Evolutionary conservation across 2,329 filamentous ascomycete genomes (phyloP).

Genomic region (Neofusicoccum umdonicola): DNA sequence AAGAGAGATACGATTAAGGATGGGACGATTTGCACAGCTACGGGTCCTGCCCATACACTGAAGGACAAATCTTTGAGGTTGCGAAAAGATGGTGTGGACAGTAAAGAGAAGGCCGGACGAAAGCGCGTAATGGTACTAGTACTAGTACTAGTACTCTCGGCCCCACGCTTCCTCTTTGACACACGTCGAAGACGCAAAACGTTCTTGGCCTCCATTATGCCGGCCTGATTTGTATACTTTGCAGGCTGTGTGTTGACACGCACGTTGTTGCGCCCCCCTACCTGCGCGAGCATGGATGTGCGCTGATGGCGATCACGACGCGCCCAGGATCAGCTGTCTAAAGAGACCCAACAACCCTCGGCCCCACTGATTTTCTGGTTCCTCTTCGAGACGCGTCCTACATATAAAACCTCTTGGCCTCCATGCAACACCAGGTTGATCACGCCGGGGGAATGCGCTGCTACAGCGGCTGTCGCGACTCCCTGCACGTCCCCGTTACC

Average conservation of each 20-base stretch:
- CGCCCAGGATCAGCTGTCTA: background rate
- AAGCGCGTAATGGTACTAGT: background rate
- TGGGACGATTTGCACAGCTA: background rate
- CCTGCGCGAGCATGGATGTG: background rate
- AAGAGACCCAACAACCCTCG: background rate
- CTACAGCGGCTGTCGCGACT: background rate
- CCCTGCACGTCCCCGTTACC: background rate
- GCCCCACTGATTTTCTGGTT: background rate
- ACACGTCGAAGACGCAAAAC: conserved; percentile 5
- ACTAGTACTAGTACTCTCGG: background rate
- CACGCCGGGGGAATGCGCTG: background rate
- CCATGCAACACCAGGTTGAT: background rate
- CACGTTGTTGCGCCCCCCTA: background rate
- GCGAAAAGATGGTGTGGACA: background rate
- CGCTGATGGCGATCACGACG: background rate
- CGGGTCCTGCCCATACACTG: background rate
- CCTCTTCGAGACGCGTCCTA: background rate
- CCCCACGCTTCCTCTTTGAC: background rate
- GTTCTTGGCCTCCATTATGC: background rate
- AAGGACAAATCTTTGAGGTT: background rate
- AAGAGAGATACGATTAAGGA: background rate
- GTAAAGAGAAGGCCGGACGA: background rate
- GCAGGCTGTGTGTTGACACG: background rate
- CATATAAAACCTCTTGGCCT: background rate
- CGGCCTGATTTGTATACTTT: background rate